Evolutionary conservation across 371 early-diverging fungal species (phyloP).

Genomic region (Mortierella sp.): DNA sequence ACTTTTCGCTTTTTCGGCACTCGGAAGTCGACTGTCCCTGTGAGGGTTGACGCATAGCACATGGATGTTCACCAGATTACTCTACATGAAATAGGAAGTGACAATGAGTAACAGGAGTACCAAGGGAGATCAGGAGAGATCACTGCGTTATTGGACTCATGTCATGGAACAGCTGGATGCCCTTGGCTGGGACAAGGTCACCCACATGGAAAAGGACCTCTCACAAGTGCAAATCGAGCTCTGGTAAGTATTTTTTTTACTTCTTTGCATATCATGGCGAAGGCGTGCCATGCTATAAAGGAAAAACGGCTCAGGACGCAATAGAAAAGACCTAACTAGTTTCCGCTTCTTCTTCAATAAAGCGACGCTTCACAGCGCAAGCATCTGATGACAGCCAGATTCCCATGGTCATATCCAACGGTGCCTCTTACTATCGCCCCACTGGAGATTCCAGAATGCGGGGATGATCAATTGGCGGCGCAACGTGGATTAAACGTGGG

Average conservation of each 20-base stretch:
- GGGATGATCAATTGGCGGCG: constrained; percentile 11
- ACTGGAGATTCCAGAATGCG: constrained; percentile 30
- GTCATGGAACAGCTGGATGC: constrained; percentile 40
- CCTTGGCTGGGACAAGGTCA: constrained; percentile 45
- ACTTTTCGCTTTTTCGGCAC: background rate
- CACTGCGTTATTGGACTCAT: constrained; percentile 34
- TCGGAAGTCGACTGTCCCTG: background rate
- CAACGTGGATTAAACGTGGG: constrained; percentile 2
- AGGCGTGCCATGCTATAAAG: no score
- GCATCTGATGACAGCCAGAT: constrained; percentile 31
- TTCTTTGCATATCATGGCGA: background rate
- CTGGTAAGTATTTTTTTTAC: constrained; percentile 1
- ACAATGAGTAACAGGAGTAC: constrained; percentile 22
- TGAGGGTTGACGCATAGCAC: background rate
- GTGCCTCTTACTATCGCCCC: constrained; percentile 33
- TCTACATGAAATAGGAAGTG: constrained; percentile 25
- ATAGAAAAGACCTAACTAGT: background rate
- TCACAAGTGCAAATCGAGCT: constrained; percentile 36
- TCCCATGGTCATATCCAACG: constrained; percentile 40
- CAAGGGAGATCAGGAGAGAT: constrained; percentile 10
- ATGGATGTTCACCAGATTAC: background rate
- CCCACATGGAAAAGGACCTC: constrained; percentile 29
- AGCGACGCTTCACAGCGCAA: constrained; percentile 37
- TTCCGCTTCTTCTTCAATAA: background rate
- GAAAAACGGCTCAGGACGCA: background rate